Evolutionary conservation across 345 rosid genomes (phyloP).

Genomic region (Eucalyptus sideroxylon): DNA sequence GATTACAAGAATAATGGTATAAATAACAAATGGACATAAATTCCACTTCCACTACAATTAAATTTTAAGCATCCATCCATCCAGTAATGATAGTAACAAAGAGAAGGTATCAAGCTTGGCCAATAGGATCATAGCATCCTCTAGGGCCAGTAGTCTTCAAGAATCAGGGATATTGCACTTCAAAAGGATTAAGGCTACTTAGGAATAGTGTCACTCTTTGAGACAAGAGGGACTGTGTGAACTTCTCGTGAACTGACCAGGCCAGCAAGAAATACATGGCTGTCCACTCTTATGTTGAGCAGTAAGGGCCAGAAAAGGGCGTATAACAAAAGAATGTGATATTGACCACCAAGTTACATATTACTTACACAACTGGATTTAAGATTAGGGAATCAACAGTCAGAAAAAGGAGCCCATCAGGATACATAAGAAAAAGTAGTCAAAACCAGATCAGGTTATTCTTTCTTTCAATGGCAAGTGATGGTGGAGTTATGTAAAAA

Average conservation of each 20-base stretch:
- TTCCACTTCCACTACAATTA: background rate
- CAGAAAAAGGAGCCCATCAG: background rate
- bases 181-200: background rate
- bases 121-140: background rate
- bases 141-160: background rate
- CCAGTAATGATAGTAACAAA: background rate
- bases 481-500: background rate
- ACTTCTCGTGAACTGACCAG: background rate
- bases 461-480: background rate
- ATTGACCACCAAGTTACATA: background rate
- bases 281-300: background rate
- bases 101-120: background rate
- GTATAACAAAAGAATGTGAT: background rate
- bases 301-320: background rate
- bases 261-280: background rate
- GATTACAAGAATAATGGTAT: background rate
- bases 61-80: background rate
- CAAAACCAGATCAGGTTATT: background rate
- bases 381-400: background rate
- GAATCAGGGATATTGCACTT: background rate
- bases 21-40: background rate
- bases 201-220: background rate
- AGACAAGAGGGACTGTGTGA: background rate
- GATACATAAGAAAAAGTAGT: background rate
- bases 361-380: background rate